Base-by-base conservation (phyloP, 2,329 filamentous ascomycete species). In the Beauveria rudraprayagi region DNA sequence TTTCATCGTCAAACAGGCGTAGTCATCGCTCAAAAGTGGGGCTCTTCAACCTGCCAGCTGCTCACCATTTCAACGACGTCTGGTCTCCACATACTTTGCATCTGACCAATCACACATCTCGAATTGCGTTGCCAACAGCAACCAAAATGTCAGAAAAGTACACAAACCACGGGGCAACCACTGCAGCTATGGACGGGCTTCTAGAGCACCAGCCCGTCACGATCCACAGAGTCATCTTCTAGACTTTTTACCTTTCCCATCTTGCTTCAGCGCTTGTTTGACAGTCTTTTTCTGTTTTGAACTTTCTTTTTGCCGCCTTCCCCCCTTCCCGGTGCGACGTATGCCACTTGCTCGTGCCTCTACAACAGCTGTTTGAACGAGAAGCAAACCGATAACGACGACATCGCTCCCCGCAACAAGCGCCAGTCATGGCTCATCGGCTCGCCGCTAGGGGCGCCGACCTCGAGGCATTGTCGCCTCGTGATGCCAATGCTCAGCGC, bases 381-480 rank as follows among this genome's bases (percentile, higher is more conserved):
- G 9, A 28, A 52, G 46, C 41, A 48, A 48, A 54, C 41, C 37
- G 54, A 56, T 40, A 22, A 57, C 55, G 47, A 50, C 47, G 24
- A 50, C 48, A 9, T 30, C 48, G 17, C 28, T 28, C 26, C 48
- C 24, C 1, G 46, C 56, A 52, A 59, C 47, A 19, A 30, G 24
- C 9, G 28, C 30, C 53, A 60, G 63, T 62, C 63, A 81, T 81
- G 79, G 74, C 79, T 63, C 77, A 81, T 69, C 75, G 76, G 70
- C 72, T 81, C 69, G 76, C 75, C 65, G 73, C 75, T 63, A 80
- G 78, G 72, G 80, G 80, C 64, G 75, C 72, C 68, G 82, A 86
- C 67, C 77, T 84, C 72, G 85, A 87, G 71, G 84, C 85, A 60
- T 76, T 88, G 71, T 86, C 84, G 62, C 84, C 84, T 67, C 78